These are phyloP conservation scores for Reticulascus tulasneorum DNA, from an alignment of 2,329 filamentous ascomycete genomes.

Conservation along the genomic window DNA sequence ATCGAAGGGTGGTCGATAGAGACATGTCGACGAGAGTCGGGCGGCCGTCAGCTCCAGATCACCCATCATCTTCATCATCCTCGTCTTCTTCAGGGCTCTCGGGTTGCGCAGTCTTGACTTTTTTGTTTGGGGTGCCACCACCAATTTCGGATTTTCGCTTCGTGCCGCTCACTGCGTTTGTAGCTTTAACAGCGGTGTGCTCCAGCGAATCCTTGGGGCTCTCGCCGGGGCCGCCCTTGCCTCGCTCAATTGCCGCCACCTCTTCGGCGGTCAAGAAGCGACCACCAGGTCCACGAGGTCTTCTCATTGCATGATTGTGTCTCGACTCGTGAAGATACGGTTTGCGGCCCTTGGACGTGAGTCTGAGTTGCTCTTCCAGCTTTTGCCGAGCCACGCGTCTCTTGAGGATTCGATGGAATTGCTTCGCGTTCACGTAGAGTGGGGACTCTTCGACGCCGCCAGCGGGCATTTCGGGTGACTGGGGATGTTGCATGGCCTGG, in stretches of 20 bases:
- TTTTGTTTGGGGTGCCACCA: constrained; percentile 49
- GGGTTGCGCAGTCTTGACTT: constrained; percentile 49
- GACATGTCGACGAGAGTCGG: too few species aligned
- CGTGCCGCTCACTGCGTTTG: constrained; percentile 35
- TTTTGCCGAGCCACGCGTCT: constrained; percentile 88
- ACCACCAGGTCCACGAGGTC: constrained; percentile 88
- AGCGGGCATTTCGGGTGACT: constrained; percentile 76
- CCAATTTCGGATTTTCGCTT: constrained; percentile 59
- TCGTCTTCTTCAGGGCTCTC: constrained; percentile 33
- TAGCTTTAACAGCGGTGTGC: too few species aligned
- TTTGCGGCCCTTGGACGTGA: constrained; percentile 93
- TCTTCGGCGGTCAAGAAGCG: constrained; percentile 96
- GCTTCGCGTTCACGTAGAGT: constrained; percentile 96
- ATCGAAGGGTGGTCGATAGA: too few species aligned
- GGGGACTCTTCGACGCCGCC: constrained; percentile 81
- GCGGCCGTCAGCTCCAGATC: constrained; percentile 11
- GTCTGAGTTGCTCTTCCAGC: constrained; percentile 83
- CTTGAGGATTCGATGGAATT: constrained; percentile 96
- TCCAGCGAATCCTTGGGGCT: constrained; percentile 14
- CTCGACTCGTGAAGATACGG: constrained; percentile 96
- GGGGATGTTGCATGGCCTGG: constrained; percentile 63
- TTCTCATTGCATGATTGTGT: constrained; percentile 96
- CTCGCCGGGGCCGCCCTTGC: constrained; percentile 37
- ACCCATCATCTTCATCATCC: constrained; percentile 40
- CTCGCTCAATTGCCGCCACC: constrained; percentile 81